These are phyloP conservation scores for Vigna mungo DNA, from an alignment of 306 rosid genomes.

Conservation along the genomic window DNA sequence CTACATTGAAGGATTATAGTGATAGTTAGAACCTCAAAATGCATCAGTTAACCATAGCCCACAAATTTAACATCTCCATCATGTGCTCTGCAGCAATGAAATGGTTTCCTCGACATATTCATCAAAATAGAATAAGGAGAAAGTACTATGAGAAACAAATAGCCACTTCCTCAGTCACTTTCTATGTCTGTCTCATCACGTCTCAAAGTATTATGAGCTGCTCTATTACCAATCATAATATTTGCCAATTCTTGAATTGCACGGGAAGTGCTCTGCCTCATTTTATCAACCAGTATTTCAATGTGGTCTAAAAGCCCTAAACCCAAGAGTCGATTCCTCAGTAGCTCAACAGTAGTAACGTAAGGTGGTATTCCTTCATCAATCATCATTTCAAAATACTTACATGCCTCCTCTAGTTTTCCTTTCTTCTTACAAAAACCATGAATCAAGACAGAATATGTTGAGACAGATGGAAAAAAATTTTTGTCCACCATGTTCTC, in stretches of 20 bases:
- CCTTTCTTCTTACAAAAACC: slow-evolving; percentile 79
- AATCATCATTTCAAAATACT: slow-evolving; percentile 85
- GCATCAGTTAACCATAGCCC: slow-evolving; percentile 7
- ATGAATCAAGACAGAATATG: slow-evolving; percentile 87
- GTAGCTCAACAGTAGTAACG: slow-evolving; percentile 65
- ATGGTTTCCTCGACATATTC: slow-evolving; percentile 16
- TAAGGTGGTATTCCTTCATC: slow-evolving; percentile 95
- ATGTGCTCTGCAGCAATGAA: not conserved
- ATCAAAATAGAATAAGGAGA: slow-evolving; percentile 21
- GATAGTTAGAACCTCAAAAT: slow-evolving; percentile 12
- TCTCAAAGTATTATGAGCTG: slow-evolving; percentile 42
- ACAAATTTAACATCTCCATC: slow-evolving; percentile 5
- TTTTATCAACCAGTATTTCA: slow-evolving; percentile 72
- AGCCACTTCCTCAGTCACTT: slow-evolving; percentile 56
- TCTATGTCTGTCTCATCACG: slow-evolving; percentile 55
- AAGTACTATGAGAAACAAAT: slow-evolving; percentile 27
- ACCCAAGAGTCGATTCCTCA: slow-evolving; percentile 71
- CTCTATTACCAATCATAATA: slow-evolving; percentile 57
- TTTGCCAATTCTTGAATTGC: slow-evolving; percentile 69
- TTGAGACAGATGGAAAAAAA: slow-evolving; percentile 79
- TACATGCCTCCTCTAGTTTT: slow-evolving; percentile 82
- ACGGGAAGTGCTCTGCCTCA: slow-evolving; percentile 75
- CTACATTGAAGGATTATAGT: not conserved
- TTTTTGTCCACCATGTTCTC: slow-evolving; percentile 61
- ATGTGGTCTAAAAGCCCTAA: slow-evolving; percentile 62